Evolutionary conservation across 192 early-diverging fungal genomes (phyloP).

Genomic region (Podila epicladia): DNA sequence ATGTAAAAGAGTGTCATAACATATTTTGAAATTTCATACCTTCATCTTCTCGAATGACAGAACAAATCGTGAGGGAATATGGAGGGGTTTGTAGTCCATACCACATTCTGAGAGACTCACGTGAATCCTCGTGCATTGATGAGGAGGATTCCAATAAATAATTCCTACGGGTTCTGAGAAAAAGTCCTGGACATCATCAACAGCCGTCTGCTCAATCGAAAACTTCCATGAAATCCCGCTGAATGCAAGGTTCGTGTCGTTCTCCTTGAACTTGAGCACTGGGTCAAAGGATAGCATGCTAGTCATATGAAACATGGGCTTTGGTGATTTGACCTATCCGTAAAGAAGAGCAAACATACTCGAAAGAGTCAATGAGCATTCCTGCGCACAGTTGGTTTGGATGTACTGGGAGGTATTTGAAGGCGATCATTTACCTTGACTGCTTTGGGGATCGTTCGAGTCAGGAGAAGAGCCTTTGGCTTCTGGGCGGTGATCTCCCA

Average conservation of each 20-base stretch:
- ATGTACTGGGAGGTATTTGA: too few relatives aligned
- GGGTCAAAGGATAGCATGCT: slow-evolving; percentile 60
- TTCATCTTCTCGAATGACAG: slow-evolving; percentile 67
- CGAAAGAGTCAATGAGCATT: neutral
- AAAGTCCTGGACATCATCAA: slow-evolving; percentile 65
- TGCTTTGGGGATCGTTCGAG: slow-evolving; percentile 55
- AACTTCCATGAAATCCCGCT: slow-evolving; percentile 60
- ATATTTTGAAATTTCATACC: slow-evolving; percentile 39
- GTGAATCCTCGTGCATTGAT: slow-evolving; percentile 66
- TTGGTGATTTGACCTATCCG: slow-evolving; percentile 55
- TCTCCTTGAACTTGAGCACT: slow-evolving; percentile 64
- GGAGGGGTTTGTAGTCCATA: slow-evolving; percentile 67
- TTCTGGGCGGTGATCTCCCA: slow-evolving; percentile 49
- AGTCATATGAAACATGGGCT: slow-evolving; percentile 69
- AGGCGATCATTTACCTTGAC: slow-evolving; percentile 45
- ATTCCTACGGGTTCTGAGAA: slow-evolving; percentile 63
- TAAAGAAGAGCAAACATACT: neutral
- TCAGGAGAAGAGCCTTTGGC: slow-evolving; percentile 44
- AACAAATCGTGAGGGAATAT: slow-evolving; percentile 60
- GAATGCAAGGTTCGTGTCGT: slow-evolving; percentile 64
- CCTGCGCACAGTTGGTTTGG: neutral
- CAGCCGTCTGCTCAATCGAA: slow-evolving; percentile 49
- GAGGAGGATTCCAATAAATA: slow-evolving; percentile 33
- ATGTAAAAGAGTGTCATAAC: neutral
- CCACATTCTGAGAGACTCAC: slow-evolving; percentile 66